phyloP scores from a whole-genome alignment of 164 flowering plant species.

The Kingdonia uniflora region DNA sequence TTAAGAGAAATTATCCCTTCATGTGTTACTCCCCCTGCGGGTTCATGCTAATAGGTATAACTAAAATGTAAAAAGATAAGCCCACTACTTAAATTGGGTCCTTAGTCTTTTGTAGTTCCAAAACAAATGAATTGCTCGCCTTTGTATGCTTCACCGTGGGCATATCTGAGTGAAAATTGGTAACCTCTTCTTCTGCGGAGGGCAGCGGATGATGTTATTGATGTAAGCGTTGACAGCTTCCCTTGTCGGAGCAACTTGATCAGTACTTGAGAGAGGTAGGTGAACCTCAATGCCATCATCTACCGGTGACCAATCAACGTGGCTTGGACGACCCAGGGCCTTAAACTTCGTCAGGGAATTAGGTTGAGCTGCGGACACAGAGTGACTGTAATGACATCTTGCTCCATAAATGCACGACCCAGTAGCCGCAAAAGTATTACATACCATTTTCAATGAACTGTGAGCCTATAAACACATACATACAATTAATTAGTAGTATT shows the following conservation, averaged over 20 bases:
- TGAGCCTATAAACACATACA: too few species aligned
- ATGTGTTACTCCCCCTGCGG: too few species aligned
- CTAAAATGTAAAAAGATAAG: too few species aligned
- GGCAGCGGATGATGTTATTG: conserved; percentile 11
- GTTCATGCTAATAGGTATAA: too few species aligned
- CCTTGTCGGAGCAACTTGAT: conserved; percentile 7
- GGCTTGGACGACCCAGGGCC: too few species aligned
- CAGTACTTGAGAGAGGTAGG: too few species aligned
- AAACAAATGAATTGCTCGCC: too few species aligned
- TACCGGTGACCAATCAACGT: conserved; percentile 22
- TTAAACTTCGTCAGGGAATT: too few species aligned
- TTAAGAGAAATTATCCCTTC: too few species aligned
- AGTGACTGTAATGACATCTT: background rate
- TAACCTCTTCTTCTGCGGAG: conserved; percentile 13
- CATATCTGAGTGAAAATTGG: conserved; percentile 18
- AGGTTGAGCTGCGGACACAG: background rate
- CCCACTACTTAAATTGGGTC: too few species aligned
- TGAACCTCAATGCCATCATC: conserved; percentile 31
- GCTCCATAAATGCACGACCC: background rate
- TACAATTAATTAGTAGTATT: too few species aligned
- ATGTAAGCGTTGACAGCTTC: conserved; percentile 12
- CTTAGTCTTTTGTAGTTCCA: too few species aligned
- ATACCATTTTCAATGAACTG: background rate
- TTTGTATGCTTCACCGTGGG: conserved; percentile 2
- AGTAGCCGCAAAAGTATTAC: background rate